These are phyloP conservation scores for Pseudopyrenochaeta lycopersici DNA, from an alignment of 2,329 filamentous ascomycete genomes.

Conservation along the genomic window DNA sequence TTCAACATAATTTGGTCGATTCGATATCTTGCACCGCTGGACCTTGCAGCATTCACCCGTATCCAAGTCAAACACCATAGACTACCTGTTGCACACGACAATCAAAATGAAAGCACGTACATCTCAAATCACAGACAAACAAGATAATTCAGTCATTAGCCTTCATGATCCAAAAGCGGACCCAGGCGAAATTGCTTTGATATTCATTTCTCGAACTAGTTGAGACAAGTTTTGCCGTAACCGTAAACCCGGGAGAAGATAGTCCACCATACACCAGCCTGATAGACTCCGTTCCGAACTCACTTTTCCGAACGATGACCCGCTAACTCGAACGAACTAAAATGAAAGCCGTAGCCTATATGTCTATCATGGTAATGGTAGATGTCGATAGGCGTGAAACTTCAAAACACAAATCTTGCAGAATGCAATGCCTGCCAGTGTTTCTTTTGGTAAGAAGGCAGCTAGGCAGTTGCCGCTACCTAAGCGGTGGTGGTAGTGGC, in stretches of 20 bases:
- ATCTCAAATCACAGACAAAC: too few species aligned
- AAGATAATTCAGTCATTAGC: background rate
- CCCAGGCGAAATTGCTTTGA: conserved; percentile 4
- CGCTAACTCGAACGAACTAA: conserved; percentile 39
- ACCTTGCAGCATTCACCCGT: too few species aligned
- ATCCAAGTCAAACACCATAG: too few species aligned
- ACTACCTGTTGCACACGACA: too few species aligned
- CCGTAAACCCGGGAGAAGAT: conserved; percentile 26
- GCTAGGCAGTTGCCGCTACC: conserved; percentile 34
- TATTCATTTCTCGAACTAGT: conserved; percentile 27
- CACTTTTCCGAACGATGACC: conserved; percentile 40
- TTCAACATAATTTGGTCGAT: too few species aligned
- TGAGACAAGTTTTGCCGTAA: conserved; percentile 34
- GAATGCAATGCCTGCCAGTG: conserved; percentile 32
- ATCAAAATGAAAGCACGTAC: too few species aligned
- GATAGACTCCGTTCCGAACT: conserved; percentile 36
- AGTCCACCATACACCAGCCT: conserved; percentile 41
- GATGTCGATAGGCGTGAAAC: conserved; percentile 33
- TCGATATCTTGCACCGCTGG: too few species aligned
- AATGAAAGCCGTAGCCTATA: conserved; percentile 37
- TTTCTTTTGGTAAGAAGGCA: conserved; percentile 12
- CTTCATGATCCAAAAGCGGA: conserved; percentile 3
- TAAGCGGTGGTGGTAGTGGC: conserved; percentile 43
- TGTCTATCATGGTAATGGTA: conserved; percentile 43
- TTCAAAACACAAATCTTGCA: conserved; percentile 33